These are phyloP conservation scores for Thielaviopsis cerberus DNA, from an alignment of 2,329 filamentous ascomycete species.

Conservation along the genomic window DNA sequence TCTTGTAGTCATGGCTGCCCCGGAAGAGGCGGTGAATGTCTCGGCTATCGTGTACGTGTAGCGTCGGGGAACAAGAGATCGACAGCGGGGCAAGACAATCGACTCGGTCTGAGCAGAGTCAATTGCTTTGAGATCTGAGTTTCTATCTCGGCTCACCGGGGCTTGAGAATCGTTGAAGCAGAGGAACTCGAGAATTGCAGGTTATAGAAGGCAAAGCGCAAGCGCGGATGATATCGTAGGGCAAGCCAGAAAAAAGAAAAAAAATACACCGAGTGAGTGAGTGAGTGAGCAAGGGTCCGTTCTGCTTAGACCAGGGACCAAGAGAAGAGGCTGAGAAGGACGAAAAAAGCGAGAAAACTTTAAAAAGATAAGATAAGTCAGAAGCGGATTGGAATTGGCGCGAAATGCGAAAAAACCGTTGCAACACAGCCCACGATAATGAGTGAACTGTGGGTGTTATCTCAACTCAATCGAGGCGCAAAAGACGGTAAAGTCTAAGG, in stretches of 20 bases:
- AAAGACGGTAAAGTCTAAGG: no score
- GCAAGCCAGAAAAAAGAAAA: not conserved
- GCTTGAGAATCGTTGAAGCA: not conserved
- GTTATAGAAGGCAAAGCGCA: not conserved
- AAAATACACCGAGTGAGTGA: not conserved
- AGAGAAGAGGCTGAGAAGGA: not conserved
- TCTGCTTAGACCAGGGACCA: not conserved
- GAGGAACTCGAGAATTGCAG: not conserved
- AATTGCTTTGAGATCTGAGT: not conserved
- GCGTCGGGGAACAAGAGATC: not conserved
- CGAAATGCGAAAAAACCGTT: not conserved
- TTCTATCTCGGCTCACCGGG: no score
- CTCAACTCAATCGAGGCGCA: not conserved
- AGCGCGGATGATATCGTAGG: not conserved
- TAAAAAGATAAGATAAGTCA: not conserved
- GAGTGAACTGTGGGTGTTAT: no score
- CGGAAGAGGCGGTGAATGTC: not conserved
- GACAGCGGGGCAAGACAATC: not conserved
- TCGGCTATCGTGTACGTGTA: not conserved
- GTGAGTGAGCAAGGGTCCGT: not conserved
- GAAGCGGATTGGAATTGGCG: not conserved
- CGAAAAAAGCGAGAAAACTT: not conserved
- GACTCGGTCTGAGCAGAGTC: not conserved
- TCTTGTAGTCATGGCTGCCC: not conserved
- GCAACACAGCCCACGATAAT: not conserved